Base-by-base conservation (phyloP, 1,284 basidiomycete species). In the Cerioporus squamosus region DNA sequence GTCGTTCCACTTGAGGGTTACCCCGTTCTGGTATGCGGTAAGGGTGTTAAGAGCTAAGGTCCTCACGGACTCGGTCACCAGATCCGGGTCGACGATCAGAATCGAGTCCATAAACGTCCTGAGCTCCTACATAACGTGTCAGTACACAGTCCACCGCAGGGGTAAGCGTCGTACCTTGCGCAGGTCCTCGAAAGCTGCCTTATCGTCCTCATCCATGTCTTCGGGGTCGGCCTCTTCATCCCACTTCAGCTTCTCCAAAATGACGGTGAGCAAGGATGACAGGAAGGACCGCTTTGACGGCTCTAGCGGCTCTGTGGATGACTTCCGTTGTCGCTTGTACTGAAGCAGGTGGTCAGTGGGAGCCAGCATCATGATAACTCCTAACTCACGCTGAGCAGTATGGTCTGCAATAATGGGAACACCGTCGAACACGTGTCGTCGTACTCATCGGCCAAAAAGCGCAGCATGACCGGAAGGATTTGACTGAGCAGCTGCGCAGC, bases 161-260 rank as follows among this genome's bases (percentile, higher is more conserved):
- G 14, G 23, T 15, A 14, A 12, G 20, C 33, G 15, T 40, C 59
- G 69, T 70, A 91, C 94, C 79, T 91, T 94, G 66, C 97, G 88
- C 74, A 98, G 82, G 57, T 87, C 86, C 59, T 93, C 88, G 67
- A 99, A 98, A 46, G 88, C 88, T 22, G 84, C 85, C 60, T 87
- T 83, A 60, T 97, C 96, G 57, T 98, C 97, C 56, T 95, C 94
- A 53, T 97, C 95, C 45, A 88, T 82, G 64, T 95, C 93, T 38
- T 89, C 86, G 7, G 90, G 88, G 68, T 95, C 91, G 4, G 84
- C 85, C 0, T 90, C 87, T 62, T 87, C 83, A 52, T 94, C 91
- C 98, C 98, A 99, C 70, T 95, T 97, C 73, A 94, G 84, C 77
- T 98, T 98, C 55, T 85, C 81, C 33, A 98, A 77, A 38, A 94